A percentile compares a stretch with the other conserved stretches of the same genome.
phyloP scores from a whole-genome alignment of 495 filamentous ascomycete species.

The Glutinoglossum americanum region DNA sequence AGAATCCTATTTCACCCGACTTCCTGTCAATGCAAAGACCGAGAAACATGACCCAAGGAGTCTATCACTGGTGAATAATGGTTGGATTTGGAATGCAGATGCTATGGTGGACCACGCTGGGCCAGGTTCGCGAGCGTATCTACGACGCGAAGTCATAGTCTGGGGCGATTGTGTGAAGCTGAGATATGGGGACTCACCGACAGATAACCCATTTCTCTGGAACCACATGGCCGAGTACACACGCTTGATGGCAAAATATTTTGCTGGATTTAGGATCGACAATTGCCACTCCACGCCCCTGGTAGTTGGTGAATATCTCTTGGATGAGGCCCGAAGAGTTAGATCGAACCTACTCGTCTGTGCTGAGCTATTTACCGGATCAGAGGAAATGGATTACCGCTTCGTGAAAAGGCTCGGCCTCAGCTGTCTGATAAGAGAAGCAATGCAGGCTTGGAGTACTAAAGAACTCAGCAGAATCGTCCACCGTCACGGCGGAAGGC shows the following conservation, averaged over 20 bases:
- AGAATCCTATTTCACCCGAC: conserved; percentile 86
- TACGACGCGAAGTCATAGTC: conserved; percentile 85
- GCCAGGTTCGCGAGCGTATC: conserved; percentile 66
- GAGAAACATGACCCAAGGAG: conserved; percentile 53
- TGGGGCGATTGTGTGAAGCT: conserved; percentile 99
- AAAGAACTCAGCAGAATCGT: conserved; percentile 77
- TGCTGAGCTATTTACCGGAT: conserved; percentile 91
- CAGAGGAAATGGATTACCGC: conserved; percentile 84
- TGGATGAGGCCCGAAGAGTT: conserved; percentile 77
- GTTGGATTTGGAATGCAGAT: conserved; percentile 97
- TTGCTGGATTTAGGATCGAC: conserved; percentile 88
- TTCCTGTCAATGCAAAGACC: conserved; percentile 61
- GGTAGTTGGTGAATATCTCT: conserved; percentile 76
- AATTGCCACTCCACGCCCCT: conserved; percentile 96
- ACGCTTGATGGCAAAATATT: conserved; percentile 82
- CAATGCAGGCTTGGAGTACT: conserved; percentile 96
- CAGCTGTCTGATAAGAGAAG: conserved; percentile 79
- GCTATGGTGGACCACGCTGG: conserved; percentile 88
- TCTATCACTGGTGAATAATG: conserved; percentile 80
- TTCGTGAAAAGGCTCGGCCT: conserved; percentile 85
- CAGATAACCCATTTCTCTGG: conserved; percentile 90
- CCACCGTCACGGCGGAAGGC: conserved; percentile 81
- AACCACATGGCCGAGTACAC: conserved; percentile 88
- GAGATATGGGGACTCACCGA: conserved; percentile 57
- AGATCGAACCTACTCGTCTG: conserved; percentile 78